These are phyloP conservation scores for Phytophthora capsici DNA, from an alignment of 352 stramenopile species.

Conservation along the genomic window DNA sequence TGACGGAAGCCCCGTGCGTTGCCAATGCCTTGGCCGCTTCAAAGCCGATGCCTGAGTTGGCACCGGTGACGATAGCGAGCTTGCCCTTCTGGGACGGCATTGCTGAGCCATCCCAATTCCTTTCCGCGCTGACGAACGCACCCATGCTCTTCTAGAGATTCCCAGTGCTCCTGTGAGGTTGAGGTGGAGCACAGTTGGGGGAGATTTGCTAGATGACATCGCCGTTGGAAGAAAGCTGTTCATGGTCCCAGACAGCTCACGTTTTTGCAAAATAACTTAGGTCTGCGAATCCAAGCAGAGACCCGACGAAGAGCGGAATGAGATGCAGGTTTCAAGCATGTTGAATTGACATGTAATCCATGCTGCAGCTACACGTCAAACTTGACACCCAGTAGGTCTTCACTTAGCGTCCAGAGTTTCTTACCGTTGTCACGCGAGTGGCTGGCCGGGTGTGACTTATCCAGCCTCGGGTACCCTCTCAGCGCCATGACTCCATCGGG, in stretches of 20 bases:
- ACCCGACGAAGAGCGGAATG: slow-evolving; percentile 3
- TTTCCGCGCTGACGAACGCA: slow-evolving; percentile 7
- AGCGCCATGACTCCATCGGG: slow-evolving; percentile 39
- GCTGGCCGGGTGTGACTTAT: slow-evolving; percentile 38
- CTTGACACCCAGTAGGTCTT: slow-evolving; percentile 34
- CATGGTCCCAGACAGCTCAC: slow-evolving; percentile 14
- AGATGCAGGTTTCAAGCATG: too few relatives aligned
- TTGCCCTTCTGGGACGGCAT: slow-evolving; percentile 55
- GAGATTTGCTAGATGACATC: slow-evolving; percentile 24
- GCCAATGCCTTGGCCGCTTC: slow-evolving; percentile 64
- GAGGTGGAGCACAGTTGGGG: neutral
- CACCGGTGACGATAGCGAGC: slow-evolving; percentile 74
- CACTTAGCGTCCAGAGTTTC: slow-evolving; percentile 56
- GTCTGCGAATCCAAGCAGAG: slow-evolving; percentile 40
- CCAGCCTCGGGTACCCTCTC: slow-evolving; percentile 50
- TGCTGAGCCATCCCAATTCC: slow-evolving; percentile 31
- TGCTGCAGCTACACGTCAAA: slow-evolving; percentile 31
- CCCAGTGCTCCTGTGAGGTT: neutral
- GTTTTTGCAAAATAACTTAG: slow-evolving; percentile 32
- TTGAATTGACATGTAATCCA: too few relatives aligned
- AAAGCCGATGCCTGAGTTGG: slow-evolving; percentile 82
- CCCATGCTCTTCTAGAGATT: slow-evolving; percentile 19
- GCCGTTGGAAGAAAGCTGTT: neutral
- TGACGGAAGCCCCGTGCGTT: slow-evolving; percentile 62
- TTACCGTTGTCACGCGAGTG: slow-evolving; percentile 36